A percentile compares a stretch with the other conserved stretches of the same genome.
Evolutionary conservation across 495 filamentous ascomycete genomes (phyloP).

Genomic region (Penicillium turbatum): DNA sequence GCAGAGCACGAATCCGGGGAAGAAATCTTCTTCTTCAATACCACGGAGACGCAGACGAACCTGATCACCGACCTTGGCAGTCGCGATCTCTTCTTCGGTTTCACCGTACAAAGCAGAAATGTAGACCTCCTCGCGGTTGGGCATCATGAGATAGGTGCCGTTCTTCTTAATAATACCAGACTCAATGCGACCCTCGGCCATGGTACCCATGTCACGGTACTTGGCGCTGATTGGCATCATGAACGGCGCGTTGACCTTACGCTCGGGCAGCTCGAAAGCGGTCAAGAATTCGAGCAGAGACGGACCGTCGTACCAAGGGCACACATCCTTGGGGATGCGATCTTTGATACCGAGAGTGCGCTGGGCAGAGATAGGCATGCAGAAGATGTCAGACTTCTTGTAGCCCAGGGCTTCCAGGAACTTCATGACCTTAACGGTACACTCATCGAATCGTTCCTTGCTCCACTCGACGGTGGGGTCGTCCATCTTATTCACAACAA

Average conservation of each 20-base stretch:
- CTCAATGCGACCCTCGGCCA: constrained; percentile 96
- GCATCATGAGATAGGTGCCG: constrained; percentile 83
- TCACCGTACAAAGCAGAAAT: constrained; percentile 88
- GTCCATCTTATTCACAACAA: constrained; percentile 99
- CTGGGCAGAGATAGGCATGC: constrained; percentile 96
- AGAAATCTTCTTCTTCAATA: constrained; percentile 94
- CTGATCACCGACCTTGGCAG: constrained; percentile 88
- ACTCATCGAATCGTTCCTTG: constrained; percentile 86
- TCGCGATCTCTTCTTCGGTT: constrained; percentile 83
- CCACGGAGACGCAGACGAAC: constrained; percentile 87
- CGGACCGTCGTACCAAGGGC: constrained; percentile 84
- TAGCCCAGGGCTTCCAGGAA: constrained; percentile 92
- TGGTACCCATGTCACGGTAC: constrained; percentile 96
- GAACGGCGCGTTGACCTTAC: constrained; percentile 96
- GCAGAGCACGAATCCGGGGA: constrained; percentile 96
- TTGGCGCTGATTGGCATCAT: constrained; percentile 98
- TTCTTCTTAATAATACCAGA: constrained; percentile 88
- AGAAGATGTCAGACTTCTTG: constrained; percentile 86
- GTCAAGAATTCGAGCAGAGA: constrained; percentile 93
- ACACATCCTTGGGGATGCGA: constrained; percentile 69
- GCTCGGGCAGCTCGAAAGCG: constrained; percentile 83
- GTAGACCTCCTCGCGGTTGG: constrained; percentile 74
- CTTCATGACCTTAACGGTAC: constrained; percentile 76
- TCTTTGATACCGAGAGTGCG: constrained; percentile 81
- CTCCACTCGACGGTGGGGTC: constrained; percentile 94